Conservation (phyloP, 192 early-diverging fungal species). For the Coemansia sp. region DNA sequence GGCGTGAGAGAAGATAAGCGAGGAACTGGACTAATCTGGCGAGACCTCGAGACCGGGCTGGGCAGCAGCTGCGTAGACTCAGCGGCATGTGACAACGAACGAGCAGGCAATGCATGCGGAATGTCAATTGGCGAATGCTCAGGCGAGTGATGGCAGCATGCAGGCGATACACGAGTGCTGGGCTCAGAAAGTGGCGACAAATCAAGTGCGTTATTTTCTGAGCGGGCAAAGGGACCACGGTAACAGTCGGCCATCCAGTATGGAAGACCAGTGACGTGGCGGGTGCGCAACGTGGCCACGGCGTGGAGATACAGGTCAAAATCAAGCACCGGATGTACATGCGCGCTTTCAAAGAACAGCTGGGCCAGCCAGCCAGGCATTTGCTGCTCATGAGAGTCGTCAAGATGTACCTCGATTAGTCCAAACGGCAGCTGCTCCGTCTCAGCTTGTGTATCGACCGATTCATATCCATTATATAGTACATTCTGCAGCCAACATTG, state of each 20-base stretch:
- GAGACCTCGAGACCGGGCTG: not conserved
- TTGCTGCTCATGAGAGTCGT: not conserved
- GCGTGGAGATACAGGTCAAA: constrained; percentile 50
- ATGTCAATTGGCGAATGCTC: constrained; percentile 15
- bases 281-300: constrained; percentile 19
- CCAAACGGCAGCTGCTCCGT: constrained; percentile 19
- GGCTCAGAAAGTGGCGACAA: constrained; percentile 2
- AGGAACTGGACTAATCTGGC: not conserved
- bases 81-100: not conserved
- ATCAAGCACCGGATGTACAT: constrained; percentile 44
- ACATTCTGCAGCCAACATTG: constrained; percentile 16
- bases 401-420: constrained; percentile 35
- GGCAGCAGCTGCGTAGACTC: constrained; percentile 24
- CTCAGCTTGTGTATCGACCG: not conserved
- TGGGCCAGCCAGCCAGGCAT: constrained; percentile 43
- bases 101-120: constrained; percentile 4
- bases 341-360: constrained; percentile 39
- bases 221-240: constrained; percentile 12
- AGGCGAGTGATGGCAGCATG: not conserved
- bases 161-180: not conserved
- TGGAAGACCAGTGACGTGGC: constrained; percentile 16
- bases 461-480: constrained; percentile 1
- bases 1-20: not conserved
- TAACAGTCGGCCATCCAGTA: constrained; percentile 50
- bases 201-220: not conserved